A percentile compares a stretch with the other conserved stretches of the same genome.
phyloP scores from a whole-genome alignment of 805 yeast genomes.

The Metschnikowia dekortorum region DNA sequence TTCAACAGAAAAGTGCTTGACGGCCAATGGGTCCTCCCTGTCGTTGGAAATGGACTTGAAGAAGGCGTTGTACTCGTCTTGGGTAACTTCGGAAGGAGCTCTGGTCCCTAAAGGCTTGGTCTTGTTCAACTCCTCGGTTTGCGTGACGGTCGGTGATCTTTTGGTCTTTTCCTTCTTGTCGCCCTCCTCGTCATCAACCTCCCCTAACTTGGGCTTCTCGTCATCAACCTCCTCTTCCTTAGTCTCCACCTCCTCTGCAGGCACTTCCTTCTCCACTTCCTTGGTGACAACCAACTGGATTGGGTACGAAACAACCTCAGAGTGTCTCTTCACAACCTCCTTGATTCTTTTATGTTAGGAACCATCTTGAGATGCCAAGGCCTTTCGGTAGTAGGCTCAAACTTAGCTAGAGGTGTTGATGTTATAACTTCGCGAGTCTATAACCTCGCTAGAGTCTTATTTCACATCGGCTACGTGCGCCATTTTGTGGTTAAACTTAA shows the following conservation, averaged over 20 bases:
- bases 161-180: conserved; percentile 73
- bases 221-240: conserved; percentile 48
- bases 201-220: conserved; percentile 67
- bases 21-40: conserved; percentile 99
- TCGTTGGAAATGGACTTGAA: conserved; percentile 99
- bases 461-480: no score
- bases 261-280: conserved; percentile 98
- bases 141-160: conserved; percentile 92
- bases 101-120: conserved; percentile 99
- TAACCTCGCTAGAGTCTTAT: no score
- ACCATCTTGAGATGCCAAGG: no score
- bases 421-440: no score
- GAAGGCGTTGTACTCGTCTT: conserved; percentile 98
- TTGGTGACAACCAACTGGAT: conserved; percentile 96
- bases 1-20: conserved; percentile 98
- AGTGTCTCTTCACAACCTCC: conserved; percentile 99
- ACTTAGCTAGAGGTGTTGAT: no score
- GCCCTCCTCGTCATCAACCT: conserved; percentile 59
- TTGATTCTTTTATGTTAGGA: conserved; percentile 98
- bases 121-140: conserved; percentile 97
- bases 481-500: no score
- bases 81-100: conserved; percentile 94
- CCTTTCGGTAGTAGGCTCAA: no score
- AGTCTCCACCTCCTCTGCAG: conserved; percentile 65
- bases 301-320: conserved; percentile 99